phyloP scores from a whole-genome alignment of 2,329 filamentous ascomycete genomes.

The Phoma herbarum region DNA sequence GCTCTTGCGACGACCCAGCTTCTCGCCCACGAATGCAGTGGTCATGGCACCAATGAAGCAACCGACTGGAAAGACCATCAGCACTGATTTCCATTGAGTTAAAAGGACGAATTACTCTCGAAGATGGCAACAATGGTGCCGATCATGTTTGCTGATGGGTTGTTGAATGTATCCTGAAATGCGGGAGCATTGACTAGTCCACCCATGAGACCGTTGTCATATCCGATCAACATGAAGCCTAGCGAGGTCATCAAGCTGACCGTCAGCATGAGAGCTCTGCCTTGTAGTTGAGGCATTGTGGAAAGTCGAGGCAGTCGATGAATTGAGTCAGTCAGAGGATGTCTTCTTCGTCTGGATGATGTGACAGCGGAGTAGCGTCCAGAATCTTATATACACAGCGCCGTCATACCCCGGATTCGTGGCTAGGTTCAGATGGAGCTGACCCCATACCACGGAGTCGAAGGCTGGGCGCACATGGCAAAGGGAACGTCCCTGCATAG shows the following conservation, averaged over 20 bases:
- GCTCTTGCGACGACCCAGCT: conserved; percentile 57
- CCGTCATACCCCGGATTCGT: conserved; percentile 11
- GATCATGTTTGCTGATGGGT: conserved; percentile 30
- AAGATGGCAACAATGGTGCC: conserved; percentile 33
- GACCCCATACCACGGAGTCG: conserved; percentile 14
- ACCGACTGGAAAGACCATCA: conserved; percentile 41
- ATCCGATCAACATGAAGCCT: conserved; percentile 55
- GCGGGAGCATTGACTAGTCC: conserved; percentile 70
- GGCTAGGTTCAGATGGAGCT: conserved; percentile 11
- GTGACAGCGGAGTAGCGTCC: not conserved
- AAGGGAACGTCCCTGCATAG: conserved; percentile 3
- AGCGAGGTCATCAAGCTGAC: conserved; percentile 30
- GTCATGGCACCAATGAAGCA: conserved; percentile 52
- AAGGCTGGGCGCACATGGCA: conserved; percentile 12
- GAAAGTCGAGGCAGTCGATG: not conserved
- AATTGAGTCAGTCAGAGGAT: not conserved
- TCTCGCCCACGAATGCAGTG: conserved; percentile 60
- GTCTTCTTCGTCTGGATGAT: conserved; percentile 2
- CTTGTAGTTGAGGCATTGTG: conserved; percentile 28
- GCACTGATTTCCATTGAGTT: not conserved
- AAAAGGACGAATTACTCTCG: conserved; percentile 20
- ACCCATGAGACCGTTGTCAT: conserved; percentile 75
- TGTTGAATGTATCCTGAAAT: conserved; percentile 55
- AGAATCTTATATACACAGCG: conserved; percentile 4
- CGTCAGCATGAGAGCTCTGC: conserved; percentile 28